These are phyloP conservation scores for Alnus rubra DNA, from an alignment of 306 rosid genomes.

Conservation along the genomic window DNA sequence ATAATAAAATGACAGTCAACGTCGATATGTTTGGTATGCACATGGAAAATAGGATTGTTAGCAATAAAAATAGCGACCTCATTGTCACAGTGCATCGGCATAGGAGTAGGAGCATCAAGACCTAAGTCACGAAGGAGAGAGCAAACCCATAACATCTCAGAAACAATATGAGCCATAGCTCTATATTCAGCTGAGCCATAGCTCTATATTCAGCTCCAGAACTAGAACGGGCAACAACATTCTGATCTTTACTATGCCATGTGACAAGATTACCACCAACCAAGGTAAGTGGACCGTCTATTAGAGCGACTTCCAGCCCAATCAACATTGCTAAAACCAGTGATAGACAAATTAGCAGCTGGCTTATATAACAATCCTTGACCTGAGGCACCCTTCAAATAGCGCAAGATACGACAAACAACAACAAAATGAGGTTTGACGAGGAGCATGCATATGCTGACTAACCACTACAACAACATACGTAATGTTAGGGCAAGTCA, in stretches of 20 bases:
- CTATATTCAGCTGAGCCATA: neutral
- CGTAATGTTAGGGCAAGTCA: too few species aligned
- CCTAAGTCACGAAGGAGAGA: neutral
- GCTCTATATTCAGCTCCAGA: neutral
- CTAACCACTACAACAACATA: too few species aligned
- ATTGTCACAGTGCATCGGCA: neutral
- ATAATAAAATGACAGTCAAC: neutral
- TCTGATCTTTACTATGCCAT: neutral
- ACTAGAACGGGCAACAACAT: neutral
- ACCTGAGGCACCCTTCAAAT: too few species aligned
- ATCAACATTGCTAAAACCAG: neutral
- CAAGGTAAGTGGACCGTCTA: neutral
- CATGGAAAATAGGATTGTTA: neutral
- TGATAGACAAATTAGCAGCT: neutral
- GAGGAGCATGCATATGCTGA: too few species aligned
- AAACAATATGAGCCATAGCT: neutral
- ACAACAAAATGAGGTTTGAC: too few species aligned
- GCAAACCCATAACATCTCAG: neutral
- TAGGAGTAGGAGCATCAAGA: neutral
- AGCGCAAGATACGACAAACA: too few species aligned
- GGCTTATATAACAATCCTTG: neutral
- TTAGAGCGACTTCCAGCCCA: conserved; percentile 5
- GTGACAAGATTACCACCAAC: neutral
- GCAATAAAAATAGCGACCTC: neutral
- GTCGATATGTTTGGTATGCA: neutral